These are phyloP conservation scores for Ormosia emarginata DNA, from an alignment of 306 rosid species.

Conservation along the genomic window DNA sequence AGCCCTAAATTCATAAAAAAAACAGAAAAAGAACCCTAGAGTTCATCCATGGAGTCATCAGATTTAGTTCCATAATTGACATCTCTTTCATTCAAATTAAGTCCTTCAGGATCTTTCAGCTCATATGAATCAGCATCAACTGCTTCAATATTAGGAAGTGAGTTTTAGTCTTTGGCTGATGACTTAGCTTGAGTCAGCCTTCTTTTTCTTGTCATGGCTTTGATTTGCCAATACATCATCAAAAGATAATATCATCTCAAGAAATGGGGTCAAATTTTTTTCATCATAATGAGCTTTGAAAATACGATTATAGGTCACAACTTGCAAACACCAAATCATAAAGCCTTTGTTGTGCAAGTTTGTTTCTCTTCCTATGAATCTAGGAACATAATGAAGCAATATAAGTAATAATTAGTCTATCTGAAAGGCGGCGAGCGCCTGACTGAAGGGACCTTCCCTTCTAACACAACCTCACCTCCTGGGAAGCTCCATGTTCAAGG, in stretches of 20 bases:
- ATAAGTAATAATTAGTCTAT: background rate
- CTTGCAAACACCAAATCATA: background rate
- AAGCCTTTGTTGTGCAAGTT: background rate
- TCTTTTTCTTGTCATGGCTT: background rate
- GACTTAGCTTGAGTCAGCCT: background rate
- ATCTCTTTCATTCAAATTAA: background rate
- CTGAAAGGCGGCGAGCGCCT: background rate
- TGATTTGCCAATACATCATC: background rate
- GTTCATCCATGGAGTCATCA: background rate
- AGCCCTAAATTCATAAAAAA: background rate
- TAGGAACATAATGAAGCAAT: background rate
- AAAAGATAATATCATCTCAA: background rate
- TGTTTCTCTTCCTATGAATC: background rate
- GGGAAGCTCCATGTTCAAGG: background rate
- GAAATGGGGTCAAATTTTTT: background rate
- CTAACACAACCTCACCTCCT: background rate
- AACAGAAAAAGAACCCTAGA: background rate
- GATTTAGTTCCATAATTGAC: background rate
- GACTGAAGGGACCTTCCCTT: background rate
- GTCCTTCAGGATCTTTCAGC: slow-evolving; percentile 6
- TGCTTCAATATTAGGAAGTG: background rate
- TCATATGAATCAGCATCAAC: background rate
- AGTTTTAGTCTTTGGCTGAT: background rate
- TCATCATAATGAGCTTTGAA: background rate
- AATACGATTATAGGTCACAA: background rate